These are phyloP conservation scores for Talaromyces marneffei DNA, from an alignment of 2,329 filamentous ascomycete species.

Conservation along the genomic window DNA sequence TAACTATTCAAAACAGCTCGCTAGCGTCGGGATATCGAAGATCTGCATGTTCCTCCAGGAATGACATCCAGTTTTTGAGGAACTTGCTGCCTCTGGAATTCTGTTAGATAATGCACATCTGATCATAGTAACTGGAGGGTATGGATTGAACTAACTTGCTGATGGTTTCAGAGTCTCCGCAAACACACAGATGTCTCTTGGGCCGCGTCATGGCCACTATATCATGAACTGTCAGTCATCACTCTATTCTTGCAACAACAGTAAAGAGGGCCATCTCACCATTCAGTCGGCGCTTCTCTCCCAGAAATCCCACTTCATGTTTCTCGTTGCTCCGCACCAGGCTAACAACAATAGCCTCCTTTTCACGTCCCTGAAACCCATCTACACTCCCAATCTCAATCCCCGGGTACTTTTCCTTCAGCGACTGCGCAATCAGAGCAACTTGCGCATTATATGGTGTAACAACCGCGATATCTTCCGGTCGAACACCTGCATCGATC, in stretches of 20 bases:
- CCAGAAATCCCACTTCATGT: slow-evolving; percentile 85
- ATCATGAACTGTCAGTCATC: slow-evolving; percentile 11
- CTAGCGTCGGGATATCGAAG: slow-evolving; percentile 71
- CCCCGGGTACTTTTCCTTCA: slow-evolving; percentile 75
- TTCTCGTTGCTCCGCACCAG: slow-evolving; percentile 87
- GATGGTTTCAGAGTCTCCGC: slow-evolving; percentile 92
- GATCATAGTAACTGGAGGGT: background rate
- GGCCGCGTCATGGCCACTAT: slow-evolving; percentile 95
- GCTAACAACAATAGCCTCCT: slow-evolving; percentile 88
- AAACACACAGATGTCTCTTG: slow-evolving; percentile 79
- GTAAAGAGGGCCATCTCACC: slow-evolving; percentile 52
- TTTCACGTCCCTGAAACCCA: slow-evolving; percentile 94
- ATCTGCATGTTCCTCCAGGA: slow-evolving; percentile 83
- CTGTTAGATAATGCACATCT: background rate
- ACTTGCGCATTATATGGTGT: slow-evolving; percentile 97
- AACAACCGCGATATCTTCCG: slow-evolving; percentile 84
- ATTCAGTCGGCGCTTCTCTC: slow-evolving; percentile 85
- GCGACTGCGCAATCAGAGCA: slow-evolving; percentile 63
- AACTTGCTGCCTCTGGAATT: slow-evolving; percentile 69
- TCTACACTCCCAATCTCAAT: slow-evolving; percentile 96
- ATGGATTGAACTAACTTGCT: slow-evolving; percentile 59
- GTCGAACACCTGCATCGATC: slow-evolving; percentile 69
- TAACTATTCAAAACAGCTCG: slow-evolving; percentile 24
- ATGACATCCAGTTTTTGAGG: slow-evolving; percentile 84
- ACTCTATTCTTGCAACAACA: background rate